phyloP scores from a whole-genome alignment of 1,139 yeast genomes.

The Martiniozyma asiatica region DNA sequence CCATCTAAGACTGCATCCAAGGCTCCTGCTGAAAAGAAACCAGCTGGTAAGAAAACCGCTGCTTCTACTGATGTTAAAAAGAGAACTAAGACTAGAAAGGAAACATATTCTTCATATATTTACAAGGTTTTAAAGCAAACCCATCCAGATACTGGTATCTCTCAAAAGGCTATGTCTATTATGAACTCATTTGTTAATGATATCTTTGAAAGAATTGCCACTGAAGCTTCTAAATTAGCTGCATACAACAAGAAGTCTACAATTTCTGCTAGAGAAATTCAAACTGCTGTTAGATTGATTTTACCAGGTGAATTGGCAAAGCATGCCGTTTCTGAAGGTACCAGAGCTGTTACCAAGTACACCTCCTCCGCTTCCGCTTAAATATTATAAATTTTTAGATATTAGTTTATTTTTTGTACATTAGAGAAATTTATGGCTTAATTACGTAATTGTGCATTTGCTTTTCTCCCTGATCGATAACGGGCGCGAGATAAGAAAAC shows the following conservation, averaged over 20 bases:
- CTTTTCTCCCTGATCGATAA: too few relatives aligned
- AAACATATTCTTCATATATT: conserved; percentile 96
- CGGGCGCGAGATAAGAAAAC: too few relatives aligned
- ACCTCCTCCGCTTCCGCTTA: conserved; percentile 63
- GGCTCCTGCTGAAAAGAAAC: conserved; percentile 97
- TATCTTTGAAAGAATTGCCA: conserved; percentile 88
- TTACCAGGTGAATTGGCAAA: conserved; percentile 99
- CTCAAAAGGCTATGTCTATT: conserved; percentile 98
- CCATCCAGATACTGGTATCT: conserved; percentile 99
- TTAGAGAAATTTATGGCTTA: conserved; percentile 22
- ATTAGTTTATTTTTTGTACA: conserved; percentile 11
- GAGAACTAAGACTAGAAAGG: conserved; percentile 97
- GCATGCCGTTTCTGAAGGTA: conserved; percentile 99
- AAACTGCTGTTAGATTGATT: conserved; percentile 97
- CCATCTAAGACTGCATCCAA: conserved; percentile 99
- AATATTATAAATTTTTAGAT: conserved; percentile 10
- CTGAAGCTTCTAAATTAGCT: conserved; percentile 98
- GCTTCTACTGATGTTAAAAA: conserved; percentile 71
- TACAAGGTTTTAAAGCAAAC: conserved; percentile 98
- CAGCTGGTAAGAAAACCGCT: conserved; percentile 93
- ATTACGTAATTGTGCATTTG: too few relatives aligned
- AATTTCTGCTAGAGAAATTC: conserved; percentile 98
- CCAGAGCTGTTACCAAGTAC: conserved; percentile 99
- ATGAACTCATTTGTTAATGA: conserved; percentile 98
- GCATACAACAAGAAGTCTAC: conserved; percentile 99